Percentiles rank a stretch among this genome's conserved stretches.
phyloP scores from a whole-genome alignment of 2,329 filamentous ascomycete species.

The Xylariaceae sp. region DNA sequence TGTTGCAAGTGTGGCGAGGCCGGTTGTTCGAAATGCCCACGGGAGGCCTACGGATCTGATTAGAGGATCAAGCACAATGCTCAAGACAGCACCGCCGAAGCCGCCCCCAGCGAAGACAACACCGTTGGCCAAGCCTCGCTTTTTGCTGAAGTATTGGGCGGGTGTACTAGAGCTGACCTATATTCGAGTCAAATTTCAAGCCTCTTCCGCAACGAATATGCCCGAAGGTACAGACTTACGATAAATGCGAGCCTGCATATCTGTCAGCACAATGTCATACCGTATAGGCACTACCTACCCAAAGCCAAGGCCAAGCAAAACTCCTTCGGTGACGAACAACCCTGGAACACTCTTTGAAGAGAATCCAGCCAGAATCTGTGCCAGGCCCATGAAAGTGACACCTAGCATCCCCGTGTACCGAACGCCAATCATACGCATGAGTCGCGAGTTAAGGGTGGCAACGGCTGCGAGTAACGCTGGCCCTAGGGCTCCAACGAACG shows the following conservation, averaged over 20 bases:
- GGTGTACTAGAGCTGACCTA: conserved; percentile 44
- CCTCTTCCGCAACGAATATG: neutral
- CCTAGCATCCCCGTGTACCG: conserved; percentile 16
- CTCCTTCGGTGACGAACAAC: conserved; percentile 31
- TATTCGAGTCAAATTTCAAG: conserved; percentile 11
- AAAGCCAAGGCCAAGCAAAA: conserved; percentile 15
- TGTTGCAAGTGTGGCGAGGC: conserved; percentile 40
- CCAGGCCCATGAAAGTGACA: conserved; percentile 10
- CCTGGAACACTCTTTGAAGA: conserved; percentile 32
- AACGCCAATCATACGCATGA: conserved; percentile 14
- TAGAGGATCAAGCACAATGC: conserved; percentile 45
- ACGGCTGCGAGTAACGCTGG: conserved; percentile 13
- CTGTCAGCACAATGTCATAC: neutral
- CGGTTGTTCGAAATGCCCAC: conserved; percentile 42
- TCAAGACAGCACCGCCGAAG: conserved; percentile 51
- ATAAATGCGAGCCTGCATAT: conserved; percentile 12
- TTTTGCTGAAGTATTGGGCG: conserved; percentile 52
- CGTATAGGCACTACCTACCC: conserved; percentile 11
- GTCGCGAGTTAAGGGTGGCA: conserved; percentile 13
- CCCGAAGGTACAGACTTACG: conserved; percentile 4
- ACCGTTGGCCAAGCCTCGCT: conserved; percentile 53
- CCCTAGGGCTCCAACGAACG: conserved; percentile 17
- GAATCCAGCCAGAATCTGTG: conserved; percentile 28
- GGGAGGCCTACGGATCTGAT: conserved; percentile 36
- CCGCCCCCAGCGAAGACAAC: conserved; percentile 52